Evolutionary conservation across 495 filamentous ascomycete genomes (phyloP).

Genomic region (Trichocladium antarcticum): DNA sequence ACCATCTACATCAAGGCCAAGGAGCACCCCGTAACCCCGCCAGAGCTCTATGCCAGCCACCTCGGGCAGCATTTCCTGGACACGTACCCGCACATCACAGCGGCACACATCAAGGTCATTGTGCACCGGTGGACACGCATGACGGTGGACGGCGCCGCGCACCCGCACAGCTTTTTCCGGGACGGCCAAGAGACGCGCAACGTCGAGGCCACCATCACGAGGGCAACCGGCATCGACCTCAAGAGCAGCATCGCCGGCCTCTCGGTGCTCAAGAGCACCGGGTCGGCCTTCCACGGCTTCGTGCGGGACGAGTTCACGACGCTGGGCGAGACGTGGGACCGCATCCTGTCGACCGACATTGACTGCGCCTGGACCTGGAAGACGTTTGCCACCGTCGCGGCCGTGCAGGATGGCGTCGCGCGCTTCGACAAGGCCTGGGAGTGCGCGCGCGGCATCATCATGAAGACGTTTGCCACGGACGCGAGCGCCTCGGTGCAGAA

Average conservation of each 20-base stretch:
- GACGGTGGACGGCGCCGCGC: conserved; percentile 72
- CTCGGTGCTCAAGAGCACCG: conserved; percentile 92
- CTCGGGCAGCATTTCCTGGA: conserved; percentile 79
- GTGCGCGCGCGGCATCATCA: conserved; percentile 63
- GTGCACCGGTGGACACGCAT: conserved; percentile 91
- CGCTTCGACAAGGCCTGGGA: conserved; percentile 72
- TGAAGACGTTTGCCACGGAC: conserved; percentile 88
- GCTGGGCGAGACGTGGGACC: conserved; percentile 81
- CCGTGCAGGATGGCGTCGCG: conserved; percentile 50
- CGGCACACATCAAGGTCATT: conserved; percentile 65
- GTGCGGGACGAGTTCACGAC: conserved; percentile 87
- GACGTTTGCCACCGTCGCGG: conserved; percentile 51
- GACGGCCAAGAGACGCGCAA: conserved; percentile 80
- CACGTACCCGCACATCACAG: conserved; percentile 76
- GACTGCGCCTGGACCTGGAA: conserved; percentile 79
- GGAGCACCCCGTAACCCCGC: conserved; percentile 83
- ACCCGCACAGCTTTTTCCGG: conserved; percentile 92
- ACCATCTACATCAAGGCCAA: conserved; percentile 91
- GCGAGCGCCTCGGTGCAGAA: conserved; percentile 86
- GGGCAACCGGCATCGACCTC: conserved; percentile 52
- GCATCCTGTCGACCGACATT: conserved; percentile 88
- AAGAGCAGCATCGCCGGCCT: conserved; percentile 61
- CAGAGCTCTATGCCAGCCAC: conserved; percentile 81
- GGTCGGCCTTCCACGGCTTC: conserved; percentile 91
- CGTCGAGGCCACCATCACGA: conserved; percentile 50